These are phyloP conservation scores for Trichoderma guizhouense DNA, from an alignment of 2,329 filamentous ascomycete genomes.

Conservation along the genomic window DNA sequence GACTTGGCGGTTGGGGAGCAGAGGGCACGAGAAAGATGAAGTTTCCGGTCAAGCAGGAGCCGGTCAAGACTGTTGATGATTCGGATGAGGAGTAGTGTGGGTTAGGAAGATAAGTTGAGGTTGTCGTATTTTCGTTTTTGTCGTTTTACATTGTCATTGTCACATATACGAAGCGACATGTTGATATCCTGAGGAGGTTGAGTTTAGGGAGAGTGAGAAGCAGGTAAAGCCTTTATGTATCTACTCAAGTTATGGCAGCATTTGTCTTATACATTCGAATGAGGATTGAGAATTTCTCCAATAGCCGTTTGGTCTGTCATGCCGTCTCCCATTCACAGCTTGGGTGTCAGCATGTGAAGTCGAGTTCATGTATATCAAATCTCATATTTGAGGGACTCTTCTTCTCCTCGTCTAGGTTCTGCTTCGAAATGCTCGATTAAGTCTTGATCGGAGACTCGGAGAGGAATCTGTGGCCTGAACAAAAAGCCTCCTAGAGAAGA, in stretches of 20 bases:
- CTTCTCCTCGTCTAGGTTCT: neutral
- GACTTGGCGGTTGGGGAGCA: conserved; percentile 36
- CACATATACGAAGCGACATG: neutral
- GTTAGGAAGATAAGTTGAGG: neutral
- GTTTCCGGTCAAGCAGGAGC: conserved; percentile 30
- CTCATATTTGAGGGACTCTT: neutral
- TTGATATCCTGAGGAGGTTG: neutral
- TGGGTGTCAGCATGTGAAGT: neutral
- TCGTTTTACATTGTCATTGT: neutral
- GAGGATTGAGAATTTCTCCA: too few species aligned
- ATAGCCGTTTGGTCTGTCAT: neutral
- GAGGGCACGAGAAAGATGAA: conserved; percentile 34
- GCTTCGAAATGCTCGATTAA: neutral
- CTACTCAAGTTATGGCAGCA: neutral
- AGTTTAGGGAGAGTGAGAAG: neutral
- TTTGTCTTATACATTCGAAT: too few species aligned
- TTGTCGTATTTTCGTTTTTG: neutral
- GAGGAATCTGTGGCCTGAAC: neutral
- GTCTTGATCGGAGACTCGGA: neutral
- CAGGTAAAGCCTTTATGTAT: neutral
- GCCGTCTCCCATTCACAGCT: neutral
- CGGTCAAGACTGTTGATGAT: conserved; percentile 1
- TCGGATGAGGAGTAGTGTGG: neutral
- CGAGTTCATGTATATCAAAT: neutral
- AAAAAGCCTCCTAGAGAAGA: neutral